Base-by-base conservation (phyloP, 2,329 filamentous ascomycete genomes). In the Diplodia mutila region DNA sequence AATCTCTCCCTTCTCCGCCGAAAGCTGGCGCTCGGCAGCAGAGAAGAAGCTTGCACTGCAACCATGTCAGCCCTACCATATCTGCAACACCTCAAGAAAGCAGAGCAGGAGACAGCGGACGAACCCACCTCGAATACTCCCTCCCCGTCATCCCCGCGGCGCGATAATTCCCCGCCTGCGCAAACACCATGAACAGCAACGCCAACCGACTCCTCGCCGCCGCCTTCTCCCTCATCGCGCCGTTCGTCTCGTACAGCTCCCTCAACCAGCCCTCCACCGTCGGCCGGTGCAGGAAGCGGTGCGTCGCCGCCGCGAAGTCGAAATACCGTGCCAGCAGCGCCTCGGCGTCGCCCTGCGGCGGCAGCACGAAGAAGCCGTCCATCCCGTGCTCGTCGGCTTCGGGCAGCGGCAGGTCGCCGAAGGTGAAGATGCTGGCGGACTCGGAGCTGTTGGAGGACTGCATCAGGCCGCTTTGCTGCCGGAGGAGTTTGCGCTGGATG, bases 221-320 rank as follows among this genome's bases (percentile, higher is more conserved):
- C 12, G 53, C 53, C 53, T n/a, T 39, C 27, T 66, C 37, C 27
- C 53, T 21, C 64, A 57, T 23, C 77, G 79, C 0, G 74, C 74
- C 2, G 75, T 75, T 0, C 75, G 57, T 51, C 3, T 65, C 66
- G 8, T 55, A 57, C 7, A 74, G 67, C 16, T 63, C 70, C 21
- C 61, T 27, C 14, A 75, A 71, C 84, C 85, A 87, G 0, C 69
- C 64, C 63, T 85, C 81, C 0, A 86, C 82, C 2, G 83, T 85
- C 0, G 84, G 83, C 0, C 85, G 79, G 71, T 88, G 85, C 29
- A 89, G 71, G 67, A 87, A 86, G 2, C 86, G 82, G 70, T 88
- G 87, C 0, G 86, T 89, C 0, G 86, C 85, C n/a, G 87, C 85
- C 6, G 85, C 86, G 67, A 86, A 86, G 57, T 88, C 86, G 69